Evolutionary conservation across 345 rosid species (phyloP), one percentile per base, ranked within the genome.

Genomic region (Lagerstroemia speciosa): DNA sequence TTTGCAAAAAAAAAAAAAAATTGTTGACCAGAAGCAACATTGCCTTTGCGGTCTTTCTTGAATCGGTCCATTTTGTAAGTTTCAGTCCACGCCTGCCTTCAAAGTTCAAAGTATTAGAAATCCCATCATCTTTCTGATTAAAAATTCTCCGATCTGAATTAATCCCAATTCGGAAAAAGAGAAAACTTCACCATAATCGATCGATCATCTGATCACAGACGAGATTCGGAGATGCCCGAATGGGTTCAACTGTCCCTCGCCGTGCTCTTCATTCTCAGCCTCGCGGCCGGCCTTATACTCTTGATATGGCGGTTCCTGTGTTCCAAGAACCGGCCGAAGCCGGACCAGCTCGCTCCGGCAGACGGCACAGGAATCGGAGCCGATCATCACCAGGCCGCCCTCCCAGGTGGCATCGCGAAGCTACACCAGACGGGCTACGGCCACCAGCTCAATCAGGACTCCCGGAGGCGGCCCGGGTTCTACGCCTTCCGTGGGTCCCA

Each of bases 351-450:
- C 27, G 70, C 37, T 50, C n/a, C 26, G 69, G 60, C 12, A 6
- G 24, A 20, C 43, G 33, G 16, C 24, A 29, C 20, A 38, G 69
- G 67, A 70, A 66, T 62, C 0, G 61, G 72, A 14, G 43, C 81
- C 26, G 77, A 75, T 43, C 67, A 65, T n/a, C 48, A 38, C 67
- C 31, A 20, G 71, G 77, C 62, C 74, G 77, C 62, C 74, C 78
- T 82, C 31, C 88, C 78, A 58, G 83, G 76, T 12, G 90, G 93
- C 72, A 77, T 87, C 64, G 74, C 83, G 5, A 84, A 76, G 70
- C 88, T 87, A 69, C 93, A 90, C 29, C 96, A 83, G 43, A 64
- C 75, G 15, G 76, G 77, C 67, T 74, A 62, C 38, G 75, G 70
- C 72, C 77, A 73, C 73, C 83, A 79, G 64, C 65, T 77, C 76